Conservation (phyloP, 2,329 filamentous ascomycete species). For the Tolypocladium cylindrosporum region DNA sequence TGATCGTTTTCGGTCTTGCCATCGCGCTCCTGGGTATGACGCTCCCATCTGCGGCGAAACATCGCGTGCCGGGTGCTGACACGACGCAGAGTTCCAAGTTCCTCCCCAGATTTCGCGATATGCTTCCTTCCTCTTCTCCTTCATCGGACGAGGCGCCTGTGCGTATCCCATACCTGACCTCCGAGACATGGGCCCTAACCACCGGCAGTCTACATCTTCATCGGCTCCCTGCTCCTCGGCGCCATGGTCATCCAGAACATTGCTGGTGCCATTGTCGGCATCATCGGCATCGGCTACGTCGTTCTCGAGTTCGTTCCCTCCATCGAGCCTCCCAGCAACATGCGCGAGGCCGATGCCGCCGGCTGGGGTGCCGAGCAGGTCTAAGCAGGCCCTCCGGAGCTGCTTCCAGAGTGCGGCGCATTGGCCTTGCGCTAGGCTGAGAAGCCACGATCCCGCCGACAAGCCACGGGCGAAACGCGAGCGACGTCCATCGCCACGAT, state of each 20-base stretch:
- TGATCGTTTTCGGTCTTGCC: conserved; percentile 80
- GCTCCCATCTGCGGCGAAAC: not conserved
- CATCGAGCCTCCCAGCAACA: conserved; percentile 71
- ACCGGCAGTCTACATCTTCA: conserved; percentile 80
- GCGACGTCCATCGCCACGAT: no score
- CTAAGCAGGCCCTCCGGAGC: conserved; percentile 25
- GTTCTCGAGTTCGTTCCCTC: conserved; percentile 68
- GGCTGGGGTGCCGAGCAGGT: conserved; percentile 73
- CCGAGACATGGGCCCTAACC: not conserved
- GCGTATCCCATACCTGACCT: conserved; percentile 30
- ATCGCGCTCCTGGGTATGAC: conserved; percentile 54
- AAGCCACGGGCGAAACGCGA: not conserved
- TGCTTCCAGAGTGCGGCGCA: not conserved
- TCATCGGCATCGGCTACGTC: conserved; percentile 70
- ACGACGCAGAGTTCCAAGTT: conserved; percentile 71
- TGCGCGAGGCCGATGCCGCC: conserved; percentile 61
- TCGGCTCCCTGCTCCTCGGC: conserved; percentile 77
- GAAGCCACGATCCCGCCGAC: not conserved
- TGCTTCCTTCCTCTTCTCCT: conserved; percentile 95
- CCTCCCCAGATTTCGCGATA: conserved; percentile 88
- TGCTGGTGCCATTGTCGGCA: conserved; percentile 65
- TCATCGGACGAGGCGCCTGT: conserved; percentile 92
- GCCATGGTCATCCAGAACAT: conserved; percentile 57
- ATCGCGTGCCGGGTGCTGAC: conserved; percentile 10
- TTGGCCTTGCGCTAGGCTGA: not conserved